Evolutionary conservation across 768 basidiomycete genomes (phyloP), one percentile per base, ranked within the genome.

Genomic region (Melanogaster broomeanus): DNA sequence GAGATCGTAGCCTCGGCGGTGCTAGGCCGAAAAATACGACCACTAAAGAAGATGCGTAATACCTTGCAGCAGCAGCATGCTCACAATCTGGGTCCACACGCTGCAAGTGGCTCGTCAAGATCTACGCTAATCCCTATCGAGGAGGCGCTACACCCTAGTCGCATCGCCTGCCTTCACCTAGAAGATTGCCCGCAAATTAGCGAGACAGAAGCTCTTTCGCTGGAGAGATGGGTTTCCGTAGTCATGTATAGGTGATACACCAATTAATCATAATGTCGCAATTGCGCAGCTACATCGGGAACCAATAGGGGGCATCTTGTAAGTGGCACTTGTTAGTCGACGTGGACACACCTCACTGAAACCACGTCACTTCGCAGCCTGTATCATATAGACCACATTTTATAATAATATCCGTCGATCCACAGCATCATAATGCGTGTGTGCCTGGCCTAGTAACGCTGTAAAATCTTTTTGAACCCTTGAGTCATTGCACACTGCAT

Each of bases 131-230:
- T 74, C 40, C 70, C 73, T 15, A 70, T 68, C 58, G 63, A 69
- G 49, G 75, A 74, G 53, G 65, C 72, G 25, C 45, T 71, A 30
- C 59, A 56, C 42, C 67, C 69, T 39, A 63, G 42, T 34, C 40
- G 62, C 62, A 74, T 81, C 43, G 62, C 65, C 45, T 79, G 73
- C 48, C 53, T 80, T 24, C 73, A 77, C 39, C 61, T 80, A 25
- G 72, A 72, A 38, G 67, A 73, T 46, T 79, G 77, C 54, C 61
- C 60, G 13, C 60, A 69, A 52, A 70, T 80, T 46, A 59, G 59
- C 42, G 55, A 72, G 53, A 69, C 70, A 38, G 71, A 76, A 37
- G 74, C 73, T 2, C 37, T 69, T 13, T 68, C 67, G 33, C 54
- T 81, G 49, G 71, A 67, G 48, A 67, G 68, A 50, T 62, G 73